Conservation (phyloP, 2,329 filamentous ascomycete species). For the Colletotrichum musae region DNA sequence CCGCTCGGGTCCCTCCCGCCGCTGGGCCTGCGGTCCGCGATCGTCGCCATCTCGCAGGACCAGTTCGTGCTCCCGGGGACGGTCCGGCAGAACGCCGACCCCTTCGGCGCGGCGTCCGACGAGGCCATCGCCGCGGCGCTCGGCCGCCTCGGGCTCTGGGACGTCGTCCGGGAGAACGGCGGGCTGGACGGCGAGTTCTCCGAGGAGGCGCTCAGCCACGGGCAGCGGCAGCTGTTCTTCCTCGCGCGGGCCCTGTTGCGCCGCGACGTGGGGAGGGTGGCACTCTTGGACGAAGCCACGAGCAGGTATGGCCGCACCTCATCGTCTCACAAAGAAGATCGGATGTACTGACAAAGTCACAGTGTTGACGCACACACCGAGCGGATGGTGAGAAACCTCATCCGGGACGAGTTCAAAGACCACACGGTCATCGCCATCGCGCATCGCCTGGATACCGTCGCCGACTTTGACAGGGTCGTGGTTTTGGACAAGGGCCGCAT, state of each 20-base stretch:
- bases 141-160: conserved; percentile 38
- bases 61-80: conserved; percentile 36
- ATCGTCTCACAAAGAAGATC: background rate
- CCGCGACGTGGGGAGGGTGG: conserved; percentile 52
- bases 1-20: conserved; percentile 38
- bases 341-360: background rate
- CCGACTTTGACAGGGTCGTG: conserved; percentile 49
- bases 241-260: conserved; percentile 51
- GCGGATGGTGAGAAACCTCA: conserved; percentile 49
- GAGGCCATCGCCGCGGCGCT: conserved; percentile 51
- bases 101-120: conserved; percentile 8
- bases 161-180: conserved; percentile 45
- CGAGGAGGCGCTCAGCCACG: conserved; percentile 49
- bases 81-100: conserved; percentile 71
- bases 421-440: conserved; percentile 68
- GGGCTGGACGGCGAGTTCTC: conserved; percentile 44
- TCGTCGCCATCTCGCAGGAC: conserved; percentile 40
- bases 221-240: conserved; percentile 52
- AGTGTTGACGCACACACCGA: conserved; percentile 54
- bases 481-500: conserved; percentile 41
- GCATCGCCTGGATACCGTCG: conserved; percentile 60
- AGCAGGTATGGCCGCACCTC: conserved; percentile 44
- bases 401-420: conserved; percentile 48
- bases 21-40: conserved; percentile 39
- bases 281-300: conserved; percentile 61